Percentiles rank a stretch among this genome's conserved stretches.
These are phyloP conservation scores for Nicotiana otophora DNA, from an alignment of 257 asterid species.

Conservation along the genomic window DNA sequence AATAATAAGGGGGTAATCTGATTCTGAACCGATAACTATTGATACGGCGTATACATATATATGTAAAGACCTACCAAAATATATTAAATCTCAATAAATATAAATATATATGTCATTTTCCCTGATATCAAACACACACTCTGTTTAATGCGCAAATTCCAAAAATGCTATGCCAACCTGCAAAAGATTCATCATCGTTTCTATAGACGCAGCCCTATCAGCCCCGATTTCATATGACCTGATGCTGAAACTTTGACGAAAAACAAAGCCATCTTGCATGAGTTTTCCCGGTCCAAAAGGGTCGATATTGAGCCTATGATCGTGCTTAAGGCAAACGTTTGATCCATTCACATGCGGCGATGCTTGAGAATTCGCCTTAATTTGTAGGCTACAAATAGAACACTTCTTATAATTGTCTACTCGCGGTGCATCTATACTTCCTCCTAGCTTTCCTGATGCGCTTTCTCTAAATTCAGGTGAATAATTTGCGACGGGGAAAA, in stretches of 20 bases:
- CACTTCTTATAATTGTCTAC: constrained; percentile 45
- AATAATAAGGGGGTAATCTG: too few relatives aligned
- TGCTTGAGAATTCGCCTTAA: constrained; percentile 76
- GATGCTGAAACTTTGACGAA: constrained; percentile 88
- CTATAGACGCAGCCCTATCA: constrained; percentile 89
- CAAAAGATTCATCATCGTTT: constrained; percentile 91
- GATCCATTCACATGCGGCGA: constrained; percentile 89
- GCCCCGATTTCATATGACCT: constrained; percentile 98
- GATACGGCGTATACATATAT: too few relatives aligned
- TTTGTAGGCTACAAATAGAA: constrained; percentile 52
- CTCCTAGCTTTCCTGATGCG: constrained; percentile 45
- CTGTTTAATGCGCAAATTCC: too few relatives aligned
- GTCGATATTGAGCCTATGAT: constrained; percentile 39
- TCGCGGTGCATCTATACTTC: constrained; percentile 54
- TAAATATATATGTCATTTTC: too few relatives aligned
- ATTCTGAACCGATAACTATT: too few relatives aligned
- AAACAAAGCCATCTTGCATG: constrained; percentile 74
- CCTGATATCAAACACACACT: too few relatives aligned
- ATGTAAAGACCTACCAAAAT: too few relatives aligned
- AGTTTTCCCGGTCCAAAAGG: constrained; percentile 83
- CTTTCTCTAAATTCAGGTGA: constrained; percentile 48
- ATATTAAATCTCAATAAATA: too few relatives aligned
- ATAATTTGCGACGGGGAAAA: constrained; percentile 52
- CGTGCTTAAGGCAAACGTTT: constrained; percentile 68
- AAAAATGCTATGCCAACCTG: constrained; percentile 32